Evolutionary conservation across 345 rosid genomes (phyloP), one percentile per base, ranked within the genome.

Genomic region (Cardamine occulta): DNA sequence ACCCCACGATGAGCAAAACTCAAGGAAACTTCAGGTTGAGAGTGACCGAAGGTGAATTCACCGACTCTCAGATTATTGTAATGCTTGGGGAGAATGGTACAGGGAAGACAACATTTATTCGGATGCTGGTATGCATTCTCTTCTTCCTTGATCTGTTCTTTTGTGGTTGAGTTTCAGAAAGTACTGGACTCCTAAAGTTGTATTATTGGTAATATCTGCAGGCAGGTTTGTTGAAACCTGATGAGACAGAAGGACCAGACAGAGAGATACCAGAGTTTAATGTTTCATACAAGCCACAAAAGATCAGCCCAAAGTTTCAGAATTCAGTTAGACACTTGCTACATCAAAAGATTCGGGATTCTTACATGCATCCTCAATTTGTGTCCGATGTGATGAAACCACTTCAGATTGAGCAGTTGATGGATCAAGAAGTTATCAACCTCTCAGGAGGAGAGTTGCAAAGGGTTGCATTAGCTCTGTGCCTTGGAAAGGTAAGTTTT

Each of bases 1-100:
- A 91, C 77, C 98, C 99, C 2, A 82, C 97, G 53, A 96, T 96
- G 98, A 79, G 81, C 57, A 96, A 91, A 80, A 86, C 88, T 68
- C 98, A 87, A 82, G 99, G 99, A 14, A 84, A 82, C 70, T 96
- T 96, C 70, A 90, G 63, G 75, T 87, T 95, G 75, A 81, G 77
- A 73, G 99, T 93, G 35, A 18, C 78, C 6, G 99, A 92, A 88
- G 99, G 99, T 71, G 99, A 96, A 85, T 96, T 96, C 78, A 91
- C 99, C 2, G 99, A 96, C 79, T 96, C 99, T 39, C 99, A 96
- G 84, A 96, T 96, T 70, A 68, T 93, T 74, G 97, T 96, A 1
- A 96, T 96, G 99, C 82, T 96, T 77, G 98, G 99, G 47, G 99
- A 96, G 88, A 96, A 96, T 79, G 98, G 99, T 48, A 93, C 97